Evolutionary conservation across 192 early-diverging fungal genomes (phyloP).

Genomic region (Geranomyces variabilis): DNA sequence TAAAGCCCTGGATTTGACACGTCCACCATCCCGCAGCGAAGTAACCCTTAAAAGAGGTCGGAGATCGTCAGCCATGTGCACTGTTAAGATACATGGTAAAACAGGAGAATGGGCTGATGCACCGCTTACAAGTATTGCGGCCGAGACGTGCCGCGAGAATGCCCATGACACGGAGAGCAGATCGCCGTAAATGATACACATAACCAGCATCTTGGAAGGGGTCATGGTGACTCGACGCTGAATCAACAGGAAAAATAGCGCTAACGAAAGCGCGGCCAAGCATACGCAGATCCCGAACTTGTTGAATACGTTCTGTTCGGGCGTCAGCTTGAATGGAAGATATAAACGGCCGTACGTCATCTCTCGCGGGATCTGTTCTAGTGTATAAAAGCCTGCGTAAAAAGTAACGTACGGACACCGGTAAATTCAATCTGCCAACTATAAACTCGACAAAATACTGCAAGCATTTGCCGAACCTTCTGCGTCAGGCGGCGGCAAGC

Average conservation of each 20-base stretch:
- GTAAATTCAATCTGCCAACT: too few relatives aligned
- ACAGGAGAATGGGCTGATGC: background rate
- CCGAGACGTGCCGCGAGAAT: background rate
- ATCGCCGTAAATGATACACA: background rate
- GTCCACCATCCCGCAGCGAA: conserved; percentile 7
- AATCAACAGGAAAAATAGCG: background rate
- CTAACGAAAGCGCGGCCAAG: background rate
- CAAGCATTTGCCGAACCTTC: too few relatives aligned
- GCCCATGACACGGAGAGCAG: background rate
- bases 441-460: too few relatives aligned
- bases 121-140: background rate
- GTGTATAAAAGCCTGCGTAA: background rate
- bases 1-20: conserved; percentile 19
- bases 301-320: background rate
- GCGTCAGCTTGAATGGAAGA: conserved; percentile 12
- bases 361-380: background rate
- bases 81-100: background rate
- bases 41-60: background rate
- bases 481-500: too few relatives aligned
- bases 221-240: conserved; percentile 5
- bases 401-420: background rate
- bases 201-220: background rate
- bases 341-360: background rate
- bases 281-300: background rate
- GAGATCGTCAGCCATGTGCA: too few relatives aligned